Conservation (phyloP, 768 basidiomycete genomes). For the Amanita polypyramis region DNA sequence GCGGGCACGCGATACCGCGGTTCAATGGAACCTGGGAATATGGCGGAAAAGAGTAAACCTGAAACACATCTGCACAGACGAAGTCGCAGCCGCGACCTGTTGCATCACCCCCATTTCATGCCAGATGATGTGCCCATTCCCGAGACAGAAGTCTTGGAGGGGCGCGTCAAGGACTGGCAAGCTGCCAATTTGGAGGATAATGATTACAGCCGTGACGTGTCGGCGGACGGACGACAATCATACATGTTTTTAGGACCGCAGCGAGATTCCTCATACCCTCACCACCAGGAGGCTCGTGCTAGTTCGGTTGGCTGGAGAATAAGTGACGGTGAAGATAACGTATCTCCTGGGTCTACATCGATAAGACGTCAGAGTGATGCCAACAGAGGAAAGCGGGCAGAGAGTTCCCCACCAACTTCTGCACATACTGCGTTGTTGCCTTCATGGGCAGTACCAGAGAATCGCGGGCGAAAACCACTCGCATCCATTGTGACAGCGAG, state of each 20-base stretch:
- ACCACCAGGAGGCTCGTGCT: neutral
- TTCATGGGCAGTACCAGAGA: neutral
- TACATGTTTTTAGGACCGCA: conserved; percentile 8
- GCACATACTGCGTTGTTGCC: neutral
- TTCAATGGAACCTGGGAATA: conserved; percentile 3
- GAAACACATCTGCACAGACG: neutral
- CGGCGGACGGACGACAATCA: conserved; percentile 7
- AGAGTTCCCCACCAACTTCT: conserved; percentile 2
- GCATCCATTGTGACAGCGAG: neutral
- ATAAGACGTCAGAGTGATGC: neutral
- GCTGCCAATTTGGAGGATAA: conserved; percentile 3
- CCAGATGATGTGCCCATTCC: conserved; percentile 4
- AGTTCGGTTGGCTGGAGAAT: neutral
- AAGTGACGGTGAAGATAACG: neutral
- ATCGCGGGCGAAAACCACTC: neutral
- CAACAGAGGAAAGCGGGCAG: neutral
- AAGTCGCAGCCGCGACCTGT: neutral
- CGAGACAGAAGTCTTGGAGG: conserved; percentile 3
- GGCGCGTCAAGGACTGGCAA: neutral
- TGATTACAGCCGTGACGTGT: conserved; percentile 1
- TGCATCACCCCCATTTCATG: neutral
- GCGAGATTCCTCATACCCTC: neutral
- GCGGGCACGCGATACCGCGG: conserved; percentile 11
- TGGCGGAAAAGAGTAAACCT: conserved; percentile 13
- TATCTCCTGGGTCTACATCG: too few species aligned